Evolutionary conservation across 441 rosid genomes (phyloP).

Genomic region (Bocquillonia castaneifolia): DNA sequence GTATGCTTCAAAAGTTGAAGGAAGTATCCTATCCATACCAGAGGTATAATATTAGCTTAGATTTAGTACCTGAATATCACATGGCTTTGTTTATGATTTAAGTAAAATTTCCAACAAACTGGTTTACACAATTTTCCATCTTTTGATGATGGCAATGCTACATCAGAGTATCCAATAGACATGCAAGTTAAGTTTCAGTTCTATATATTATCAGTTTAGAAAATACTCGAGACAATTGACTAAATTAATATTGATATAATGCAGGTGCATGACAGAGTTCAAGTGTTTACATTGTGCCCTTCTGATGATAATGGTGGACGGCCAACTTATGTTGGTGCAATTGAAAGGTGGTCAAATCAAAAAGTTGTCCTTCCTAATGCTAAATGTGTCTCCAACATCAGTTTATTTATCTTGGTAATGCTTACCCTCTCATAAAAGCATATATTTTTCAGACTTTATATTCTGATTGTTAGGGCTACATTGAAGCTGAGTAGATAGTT

Average conservation of each 20-base stretch:
- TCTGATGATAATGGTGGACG: conserved; percentile 34
- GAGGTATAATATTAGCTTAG: conserved; percentile 40
- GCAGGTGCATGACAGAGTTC: conserved; percentile 93
- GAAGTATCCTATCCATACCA: conserved; percentile 54
- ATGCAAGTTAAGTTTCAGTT: not conserved
- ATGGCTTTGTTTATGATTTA: not conserved
- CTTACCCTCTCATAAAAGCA: conserved; percentile 6
- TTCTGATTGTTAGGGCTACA: not conserved
- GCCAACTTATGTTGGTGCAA: conserved; percentile 50
- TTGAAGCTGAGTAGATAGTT: not conserved
- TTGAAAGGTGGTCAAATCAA: conserved; percentile 73
- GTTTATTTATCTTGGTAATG: conserved; percentile 66
- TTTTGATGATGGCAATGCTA: not conserved
- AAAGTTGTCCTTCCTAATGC: conserved; percentile 49
- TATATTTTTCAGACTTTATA: not conserved
- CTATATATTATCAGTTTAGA: not conserved
- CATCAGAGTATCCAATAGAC: not conserved
- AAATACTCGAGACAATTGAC: not conserved
- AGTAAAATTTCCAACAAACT: not conserved
- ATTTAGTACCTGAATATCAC: not conserved
- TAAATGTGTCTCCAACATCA: conserved; percentile 52
- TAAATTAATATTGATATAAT: conserved; percentile 15
- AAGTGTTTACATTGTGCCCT: conserved; percentile 64
- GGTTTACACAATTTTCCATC: not conserved
- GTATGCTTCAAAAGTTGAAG: conserved; percentile 40